Percentiles rank a stretch among this genome's conserved stretches.
These are phyloP conservation scores for Mucor sp. DNA, from an alignment of 371 early-diverging fungal genomes.

Conservation along the genomic window DNA sequence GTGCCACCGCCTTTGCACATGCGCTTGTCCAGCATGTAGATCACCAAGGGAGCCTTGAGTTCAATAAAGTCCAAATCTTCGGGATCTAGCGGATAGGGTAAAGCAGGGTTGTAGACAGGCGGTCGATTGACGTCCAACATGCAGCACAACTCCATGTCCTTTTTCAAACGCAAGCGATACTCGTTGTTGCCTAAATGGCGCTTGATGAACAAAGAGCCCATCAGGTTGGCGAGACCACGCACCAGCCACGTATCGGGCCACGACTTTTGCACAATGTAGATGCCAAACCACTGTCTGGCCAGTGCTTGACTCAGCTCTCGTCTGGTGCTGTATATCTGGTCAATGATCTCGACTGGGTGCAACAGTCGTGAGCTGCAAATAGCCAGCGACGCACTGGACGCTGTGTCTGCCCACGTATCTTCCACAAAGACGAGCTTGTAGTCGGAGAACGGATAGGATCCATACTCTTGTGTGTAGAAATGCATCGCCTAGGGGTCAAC, in stretches of 20 bases:
- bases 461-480: constrained; percentile 84
- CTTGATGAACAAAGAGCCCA: constrained; percentile 73
- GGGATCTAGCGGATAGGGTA: constrained; percentile 64
- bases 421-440: constrained; percentile 90
- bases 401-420: constrained; percentile 65
- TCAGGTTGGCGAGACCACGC: constrained; percentile 76
- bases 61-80: constrained; percentile 80
- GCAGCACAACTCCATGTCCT: constrained; percentile 85
- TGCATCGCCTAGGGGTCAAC: constrained; percentile 56
- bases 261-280: constrained; percentile 76
- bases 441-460: constrained; percentile 85
- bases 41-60: constrained; percentile 85
- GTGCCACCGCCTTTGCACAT: constrained; percentile 84
- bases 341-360: constrained; percentile 77
- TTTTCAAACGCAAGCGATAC: constrained; percentile 79
- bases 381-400: constrained; percentile 72
- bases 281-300: constrained; percentile 94
- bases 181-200: constrained; percentile 89
- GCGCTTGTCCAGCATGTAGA: constrained; percentile 92
- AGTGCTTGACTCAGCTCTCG: constrained; percentile 69
- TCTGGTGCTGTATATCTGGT: constrained; percentile 84
- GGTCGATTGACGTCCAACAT: constrained; percentile 83
- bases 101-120: constrained; percentile 74
- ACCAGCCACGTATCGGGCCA: constrained; percentile 92
- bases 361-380: constrained; percentile 72